Conservation (phyloP, 345 rosid genomes). For the Psidium friedrichsthalianum region DNA sequence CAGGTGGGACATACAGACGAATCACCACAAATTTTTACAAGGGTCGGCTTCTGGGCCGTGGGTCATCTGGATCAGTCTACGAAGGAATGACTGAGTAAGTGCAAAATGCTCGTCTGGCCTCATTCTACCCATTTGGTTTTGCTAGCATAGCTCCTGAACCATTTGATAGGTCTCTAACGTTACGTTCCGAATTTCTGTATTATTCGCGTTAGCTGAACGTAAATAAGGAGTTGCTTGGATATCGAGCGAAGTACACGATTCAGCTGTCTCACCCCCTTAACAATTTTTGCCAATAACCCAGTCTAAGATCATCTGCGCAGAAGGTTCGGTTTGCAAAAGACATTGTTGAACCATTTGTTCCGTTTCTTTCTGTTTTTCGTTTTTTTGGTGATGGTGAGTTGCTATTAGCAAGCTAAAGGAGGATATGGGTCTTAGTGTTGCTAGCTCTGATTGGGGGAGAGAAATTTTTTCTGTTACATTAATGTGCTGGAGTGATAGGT, state of each 20-base stretch:
- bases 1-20: conserved; percentile 31
- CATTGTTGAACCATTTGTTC: not conserved
- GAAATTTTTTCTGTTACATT: not conserved
- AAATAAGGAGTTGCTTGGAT: not conserved
- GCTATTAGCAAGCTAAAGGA: not conserved
- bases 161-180: not conserved
- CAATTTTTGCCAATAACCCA: not conserved
- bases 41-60: conserved; percentile 76
- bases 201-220: not conserved
- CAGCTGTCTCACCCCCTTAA: not conserved
- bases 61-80: conserved; percentile 81
- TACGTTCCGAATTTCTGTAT: not conserved
- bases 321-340: not conserved
- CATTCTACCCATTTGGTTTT: not conserved
- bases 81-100: conserved; percentile 82
- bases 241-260: not conserved
- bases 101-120: not conserved
- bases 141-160: not conserved
- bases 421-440: not conserved
- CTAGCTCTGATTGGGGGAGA: not conserved
- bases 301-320: not conserved
- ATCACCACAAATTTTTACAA: conserved; percentile 45
- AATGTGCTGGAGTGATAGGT: not conserved
- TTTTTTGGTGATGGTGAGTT: not conserved
- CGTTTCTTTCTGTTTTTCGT: not conserved